These are phyloP conservation scores for Coprinopsis strossmayeri DNA, from an alignment of 768 basidiomycete genomes.

Conservation along the genomic window DNA sequence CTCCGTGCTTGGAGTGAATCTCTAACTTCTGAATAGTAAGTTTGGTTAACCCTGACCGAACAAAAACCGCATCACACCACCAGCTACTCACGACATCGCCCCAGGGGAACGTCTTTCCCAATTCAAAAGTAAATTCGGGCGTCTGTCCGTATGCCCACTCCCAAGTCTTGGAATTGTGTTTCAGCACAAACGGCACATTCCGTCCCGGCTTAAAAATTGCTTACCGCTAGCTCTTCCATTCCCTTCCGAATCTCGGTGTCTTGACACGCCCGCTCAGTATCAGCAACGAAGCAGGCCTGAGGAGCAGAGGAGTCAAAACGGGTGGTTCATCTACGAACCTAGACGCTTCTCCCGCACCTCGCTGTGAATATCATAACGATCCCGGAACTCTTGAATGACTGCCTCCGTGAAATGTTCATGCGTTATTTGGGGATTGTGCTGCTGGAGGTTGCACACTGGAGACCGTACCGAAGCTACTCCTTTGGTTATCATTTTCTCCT, in stretches of 20 bases:
- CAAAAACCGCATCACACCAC: background rate
- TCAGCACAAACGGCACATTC: background rate
- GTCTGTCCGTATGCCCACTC: slow-evolving; percentile 92
- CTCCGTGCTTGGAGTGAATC: slow-evolving; percentile 59
- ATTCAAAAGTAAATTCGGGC: slow-evolving; percentile 78
- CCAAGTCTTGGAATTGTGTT: slow-evolving; percentile 60
- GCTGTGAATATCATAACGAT: slow-evolving; percentile 41
- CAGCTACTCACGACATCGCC: slow-evolving; percentile 29
- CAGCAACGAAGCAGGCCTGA: slow-evolving; percentile 37
- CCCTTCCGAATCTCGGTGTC: slow-evolving; percentile 62
- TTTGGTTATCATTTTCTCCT: slow-evolving; percentile 79
- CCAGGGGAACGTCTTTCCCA: slow-evolving; percentile 38
- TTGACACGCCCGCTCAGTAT: slow-evolving; percentile 34
- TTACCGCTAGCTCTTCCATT: slow-evolving; percentile 66
- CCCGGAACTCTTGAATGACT: slow-evolving; percentile 60
- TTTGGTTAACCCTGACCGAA: background rate
- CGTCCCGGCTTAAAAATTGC: slow-evolving; percentile 15
- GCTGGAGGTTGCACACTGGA: slow-evolving; percentile 78
- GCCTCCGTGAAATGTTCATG: slow-evolving; percentile 70
- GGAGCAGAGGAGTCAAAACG: slow-evolving; percentile 1
- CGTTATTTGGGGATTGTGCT: slow-evolving; percentile 41
- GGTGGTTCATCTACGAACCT: background rate
- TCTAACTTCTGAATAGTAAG: slow-evolving; percentile 30
- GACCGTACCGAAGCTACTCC: slow-evolving; percentile 90
- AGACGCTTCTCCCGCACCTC: slow-evolving; percentile 19